Base-by-base conservation (phyloP, 495 filamentous ascomycete genomes). In the Neurospora africana region DNA sequence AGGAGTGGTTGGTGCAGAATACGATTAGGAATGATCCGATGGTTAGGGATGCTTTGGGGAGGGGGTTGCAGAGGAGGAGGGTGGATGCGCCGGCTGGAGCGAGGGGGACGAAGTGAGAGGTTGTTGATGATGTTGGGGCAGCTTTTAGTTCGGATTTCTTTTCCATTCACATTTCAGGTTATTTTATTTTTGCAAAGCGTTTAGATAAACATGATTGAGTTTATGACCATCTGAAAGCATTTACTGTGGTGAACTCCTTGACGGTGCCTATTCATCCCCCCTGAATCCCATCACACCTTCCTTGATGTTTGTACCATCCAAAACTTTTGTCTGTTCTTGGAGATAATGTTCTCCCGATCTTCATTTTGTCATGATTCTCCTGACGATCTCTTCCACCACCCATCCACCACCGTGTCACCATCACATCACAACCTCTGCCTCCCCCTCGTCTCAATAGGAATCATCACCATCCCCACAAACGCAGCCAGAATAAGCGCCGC, bases 391-490 rank as follows among this genome's bases (percentile, higher is more conserved):
- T 61, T 58, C 11, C 23, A 61, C 53, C 53, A 17, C 15, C 27
- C 15, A 30, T 9, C 27, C 27, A 65, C 0, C 5, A 61, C 43
- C 13, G n/a, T n/a, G n/a, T 33, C 43, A 38, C 30, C 39, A n/a
- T n/a, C 23, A 41, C 1, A 58, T 82, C 74, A 93, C 69, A 93
- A 77, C 80, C 90, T 88, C 40, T 89, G 88, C 80, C 89, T 89
- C 1, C 92, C 92, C 71, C 86, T 80, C 13, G 90, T 89, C 83
- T 95, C 93, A 78, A 91, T 92, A 7, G 92, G 92, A 75, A 94
- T 82, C 68, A 87, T 68, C 33, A 89, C 72, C 69, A 91, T 90
- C 65, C 89, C 81, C 41, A 88, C 73, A 33, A 89, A 91, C 0
- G 92, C 89, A 0, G 85, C 87, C 53, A 94, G 76, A 75, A 94